phyloP scores from a whole-genome alignment of 257 asterid species.

The Solanum rostratum region DNA sequence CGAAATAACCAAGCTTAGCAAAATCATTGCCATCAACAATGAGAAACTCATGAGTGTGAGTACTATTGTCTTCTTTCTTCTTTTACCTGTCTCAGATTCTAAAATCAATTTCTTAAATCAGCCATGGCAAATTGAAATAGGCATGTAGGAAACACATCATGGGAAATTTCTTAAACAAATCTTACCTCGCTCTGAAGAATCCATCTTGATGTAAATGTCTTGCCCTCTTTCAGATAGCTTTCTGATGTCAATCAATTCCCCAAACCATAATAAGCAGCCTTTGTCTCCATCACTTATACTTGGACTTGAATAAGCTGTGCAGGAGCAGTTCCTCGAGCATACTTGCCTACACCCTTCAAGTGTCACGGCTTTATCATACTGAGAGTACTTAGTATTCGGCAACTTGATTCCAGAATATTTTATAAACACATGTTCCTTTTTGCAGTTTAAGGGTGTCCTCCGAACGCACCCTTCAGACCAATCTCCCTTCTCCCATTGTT shows the following conservation, averaged over 20 bases:
- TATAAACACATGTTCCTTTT: conserved; percentile 2
- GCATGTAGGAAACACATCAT: neutral
- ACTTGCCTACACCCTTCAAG: conserved; percentile 9
- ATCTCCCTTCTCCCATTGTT: conserved; percentile 4
- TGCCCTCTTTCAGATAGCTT: conserved; percentile 8
- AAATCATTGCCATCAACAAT: neutral
- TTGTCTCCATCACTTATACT: conserved; percentile 3
- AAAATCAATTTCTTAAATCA: neutral
- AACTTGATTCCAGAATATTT: conserved; percentile 12
- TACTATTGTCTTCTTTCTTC: neutral
- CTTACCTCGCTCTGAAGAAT: conserved; percentile 11
- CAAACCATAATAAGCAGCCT: conserved; percentile 21
- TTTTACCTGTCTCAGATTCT: neutral
- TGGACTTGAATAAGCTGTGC: conserved; percentile 16
- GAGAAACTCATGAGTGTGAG: neutral
- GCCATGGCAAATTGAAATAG: neutral
- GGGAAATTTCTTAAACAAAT: neutral
- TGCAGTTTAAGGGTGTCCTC: conserved; percentile 3
- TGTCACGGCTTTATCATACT: conserved; percentile 7
- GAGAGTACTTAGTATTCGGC: conserved; percentile 10
- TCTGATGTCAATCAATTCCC: conserved; percentile 8
- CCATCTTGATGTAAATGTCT: conserved; percentile 15
- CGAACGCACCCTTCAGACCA: conserved; percentile 18
- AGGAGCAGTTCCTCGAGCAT: conserved; percentile 21
- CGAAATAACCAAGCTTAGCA: neutral